Evolutionary conservation across 345 rosid genomes (phyloP).

Genomic region (Eucalyptus guilfoylei): DNA sequence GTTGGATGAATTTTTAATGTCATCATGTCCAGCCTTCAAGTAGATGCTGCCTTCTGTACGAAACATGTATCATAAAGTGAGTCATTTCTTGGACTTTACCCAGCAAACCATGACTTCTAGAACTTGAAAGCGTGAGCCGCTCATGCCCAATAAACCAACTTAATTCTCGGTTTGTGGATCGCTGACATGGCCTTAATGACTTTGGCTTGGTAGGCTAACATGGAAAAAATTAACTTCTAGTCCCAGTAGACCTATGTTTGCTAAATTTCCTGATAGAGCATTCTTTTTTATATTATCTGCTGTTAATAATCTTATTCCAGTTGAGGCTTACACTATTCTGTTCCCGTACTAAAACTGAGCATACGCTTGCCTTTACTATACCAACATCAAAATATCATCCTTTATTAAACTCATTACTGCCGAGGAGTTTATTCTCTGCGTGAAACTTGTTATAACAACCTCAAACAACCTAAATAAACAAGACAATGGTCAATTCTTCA

Average conservation of each 20-base stretch:
- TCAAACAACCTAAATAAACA: not conserved
- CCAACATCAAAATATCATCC: not conserved
- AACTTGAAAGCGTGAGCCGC: not conserved
- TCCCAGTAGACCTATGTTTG: too few species aligned
- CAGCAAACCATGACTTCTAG: not conserved
- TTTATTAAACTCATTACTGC: not conserved
- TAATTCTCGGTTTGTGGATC: not conserved
- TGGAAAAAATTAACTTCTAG: not conserved
- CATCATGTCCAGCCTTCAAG: not conserved
- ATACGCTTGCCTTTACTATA: not conserved
- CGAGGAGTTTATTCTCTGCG: not conserved
- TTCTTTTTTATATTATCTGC: too few species aligned
- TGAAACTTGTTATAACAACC: not conserved
- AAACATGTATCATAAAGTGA: not conserved
- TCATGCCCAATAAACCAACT: not conserved
- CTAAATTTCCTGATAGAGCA: too few species aligned
- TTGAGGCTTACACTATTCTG: not conserved
- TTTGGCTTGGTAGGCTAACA: too few species aligned
- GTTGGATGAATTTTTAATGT: not conserved
- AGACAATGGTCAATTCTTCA: not conserved
- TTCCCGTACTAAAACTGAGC: not conserved
- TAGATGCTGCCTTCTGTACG: not conserved
- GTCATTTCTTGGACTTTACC: not conserved
- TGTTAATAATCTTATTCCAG: not conserved
- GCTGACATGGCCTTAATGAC: not conserved